Evolutionary conservation across 73 alveolate genomes (phyloP).

Genomic region (Breviolum minutum): DNA sequence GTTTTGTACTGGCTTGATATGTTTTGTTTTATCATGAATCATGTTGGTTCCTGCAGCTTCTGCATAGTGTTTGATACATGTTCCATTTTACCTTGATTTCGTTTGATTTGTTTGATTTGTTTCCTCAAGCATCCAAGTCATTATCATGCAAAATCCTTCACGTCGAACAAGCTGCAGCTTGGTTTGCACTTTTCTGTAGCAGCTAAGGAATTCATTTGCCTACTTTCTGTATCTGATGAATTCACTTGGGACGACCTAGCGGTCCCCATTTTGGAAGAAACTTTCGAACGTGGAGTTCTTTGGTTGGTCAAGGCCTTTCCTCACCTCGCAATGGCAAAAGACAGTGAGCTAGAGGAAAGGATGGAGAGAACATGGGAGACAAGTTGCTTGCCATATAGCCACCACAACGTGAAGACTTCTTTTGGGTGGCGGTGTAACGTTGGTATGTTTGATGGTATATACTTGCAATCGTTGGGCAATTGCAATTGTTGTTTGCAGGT

Average conservation of each 20-base stretch:
- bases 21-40: too few species aligned
- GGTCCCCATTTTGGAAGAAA: constrained; percentile 47
- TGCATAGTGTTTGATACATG: too few species aligned
- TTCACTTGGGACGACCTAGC: constrained; percentile 60
- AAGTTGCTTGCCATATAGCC: neutral
- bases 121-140: too few species aligned
- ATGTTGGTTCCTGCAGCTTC: too few species aligned
- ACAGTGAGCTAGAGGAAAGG: constrained; percentile 9
- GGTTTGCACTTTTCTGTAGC: too few species aligned
- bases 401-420: neutral
- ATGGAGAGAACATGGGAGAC: constrained; percentile 78
- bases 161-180: too few species aligned
- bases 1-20: too few species aligned
- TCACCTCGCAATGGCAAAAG: neutral
- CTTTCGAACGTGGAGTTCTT: constrained; percentile 55
- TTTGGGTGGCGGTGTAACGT: neutral
- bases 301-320: constrained; percentile 78
- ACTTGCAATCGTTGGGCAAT: too few species aligned
- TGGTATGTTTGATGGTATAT: neutral
- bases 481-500: too few species aligned
- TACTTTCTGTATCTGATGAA: constrained; percentile 68
- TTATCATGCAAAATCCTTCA: too few species aligned
- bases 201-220: constrained; percentile 1
- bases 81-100: too few species aligned
- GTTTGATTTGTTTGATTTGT: too few species aligned